Percentiles rank a stretch among this genome's conserved stretches.
Conservation (phyloP, 1,139 yeast genomes). For the Candida glucosophila region DNA sequence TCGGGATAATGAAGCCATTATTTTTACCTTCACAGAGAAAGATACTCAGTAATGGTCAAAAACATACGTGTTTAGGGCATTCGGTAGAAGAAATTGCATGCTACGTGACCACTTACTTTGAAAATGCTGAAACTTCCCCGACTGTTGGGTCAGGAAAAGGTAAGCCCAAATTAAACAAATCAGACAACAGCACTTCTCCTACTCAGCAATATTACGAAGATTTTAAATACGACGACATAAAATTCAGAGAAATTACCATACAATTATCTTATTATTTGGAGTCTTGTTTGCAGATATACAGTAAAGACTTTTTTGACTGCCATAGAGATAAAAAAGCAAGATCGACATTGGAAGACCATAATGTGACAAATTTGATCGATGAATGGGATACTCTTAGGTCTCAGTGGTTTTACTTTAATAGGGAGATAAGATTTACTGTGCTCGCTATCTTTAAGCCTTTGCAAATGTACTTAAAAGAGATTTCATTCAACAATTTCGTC, state of each 20-base stretch:
- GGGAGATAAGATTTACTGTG: slow-evolving; percentile 19
- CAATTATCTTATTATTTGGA: slow-evolving; percentile 21
- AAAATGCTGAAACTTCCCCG: slow-evolving; percentile 7
- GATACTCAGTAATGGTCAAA: slow-evolving; percentile 10
- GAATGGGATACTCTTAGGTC: slow-evolving; percentile 15
- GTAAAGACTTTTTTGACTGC: slow-evolving; percentile 12
- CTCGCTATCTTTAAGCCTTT: slow-evolving; percentile 24
- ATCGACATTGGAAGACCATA: neutral
- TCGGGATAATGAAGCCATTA: slow-evolving; percentile 14
- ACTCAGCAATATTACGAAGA: neutral
- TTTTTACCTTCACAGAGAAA: slow-evolving; percentile 17
- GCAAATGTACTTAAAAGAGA: slow-evolving; percentile 14
- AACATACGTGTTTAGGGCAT: slow-evolving; percentile 16
- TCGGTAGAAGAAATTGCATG: slow-evolving; percentile 25
- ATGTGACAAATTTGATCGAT: slow-evolving; percentile 1
- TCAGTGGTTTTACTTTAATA: slow-evolving; percentile 28
- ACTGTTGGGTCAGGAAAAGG: neutral
- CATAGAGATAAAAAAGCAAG: neutral
- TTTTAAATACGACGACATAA: slow-evolving; percentile 17
- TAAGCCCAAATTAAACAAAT: slow-evolving; percentile 1
- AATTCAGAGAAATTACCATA: slow-evolving; percentile 21
- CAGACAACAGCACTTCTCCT: slow-evolving; percentile 1
- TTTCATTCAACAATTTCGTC: slow-evolving; percentile 7
- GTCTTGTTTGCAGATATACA: slow-evolving; percentile 15
- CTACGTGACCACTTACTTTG: slow-evolving; percentile 18